Conservation (phyloP, 2,329 filamentous ascomycete genomes). For the Colletotrichum musae region DNA sequence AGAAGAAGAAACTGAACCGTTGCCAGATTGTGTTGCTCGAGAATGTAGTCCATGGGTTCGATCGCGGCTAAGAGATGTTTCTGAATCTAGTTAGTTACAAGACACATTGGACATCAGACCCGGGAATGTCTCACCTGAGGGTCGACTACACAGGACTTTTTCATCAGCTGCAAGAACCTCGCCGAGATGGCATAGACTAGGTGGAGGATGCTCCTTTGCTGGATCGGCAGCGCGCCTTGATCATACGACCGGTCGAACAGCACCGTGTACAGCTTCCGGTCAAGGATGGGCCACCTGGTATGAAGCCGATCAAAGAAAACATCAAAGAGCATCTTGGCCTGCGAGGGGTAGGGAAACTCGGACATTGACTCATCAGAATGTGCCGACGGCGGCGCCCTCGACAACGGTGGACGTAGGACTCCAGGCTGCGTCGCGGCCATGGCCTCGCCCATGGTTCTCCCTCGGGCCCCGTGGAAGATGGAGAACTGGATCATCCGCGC, state of each 20-base stretch:
- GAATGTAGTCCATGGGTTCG: slow-evolving; percentile 50
- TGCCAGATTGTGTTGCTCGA: slow-evolving; percentile 50
- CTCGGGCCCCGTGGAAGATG: slow-evolving; percentile 43
- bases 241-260: slow-evolving; percentile 44
- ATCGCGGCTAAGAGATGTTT: slow-evolving; percentile 49
- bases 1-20: slow-evolving; percentile 52
- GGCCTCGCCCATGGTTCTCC: slow-evolving; percentile 23
- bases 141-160: slow-evolving; percentile 45
- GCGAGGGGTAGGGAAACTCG: slow-evolving; percentile 39
- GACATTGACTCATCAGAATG: slow-evolving; percentile 30
- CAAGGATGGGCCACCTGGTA: slow-evolving; percentile 46
- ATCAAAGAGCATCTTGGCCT: slow-evolving; percentile 44
- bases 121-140: slow-evolving; percentile 37
- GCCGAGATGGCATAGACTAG: slow-evolving; percentile 47
- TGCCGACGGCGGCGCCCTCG: slow-evolving; percentile 13
- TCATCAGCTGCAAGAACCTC: slow-evolving; percentile 46
- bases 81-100: background rate
- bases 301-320: slow-evolving; percentile 48
- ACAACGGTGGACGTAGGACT: slow-evolving; percentile 16
- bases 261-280: slow-evolving; percentile 42
- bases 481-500: slow-evolving; percentile 47
- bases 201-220: slow-evolving; percentile 46
- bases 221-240: slow-evolving; percentile 42
- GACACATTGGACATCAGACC: too few species aligned
- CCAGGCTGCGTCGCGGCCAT: background rate